These are phyloP conservation scores for Leccinum aurantiacum DNA, from an alignment of 768 basidiomycete genomes.

Conservation along the genomic window DNA sequence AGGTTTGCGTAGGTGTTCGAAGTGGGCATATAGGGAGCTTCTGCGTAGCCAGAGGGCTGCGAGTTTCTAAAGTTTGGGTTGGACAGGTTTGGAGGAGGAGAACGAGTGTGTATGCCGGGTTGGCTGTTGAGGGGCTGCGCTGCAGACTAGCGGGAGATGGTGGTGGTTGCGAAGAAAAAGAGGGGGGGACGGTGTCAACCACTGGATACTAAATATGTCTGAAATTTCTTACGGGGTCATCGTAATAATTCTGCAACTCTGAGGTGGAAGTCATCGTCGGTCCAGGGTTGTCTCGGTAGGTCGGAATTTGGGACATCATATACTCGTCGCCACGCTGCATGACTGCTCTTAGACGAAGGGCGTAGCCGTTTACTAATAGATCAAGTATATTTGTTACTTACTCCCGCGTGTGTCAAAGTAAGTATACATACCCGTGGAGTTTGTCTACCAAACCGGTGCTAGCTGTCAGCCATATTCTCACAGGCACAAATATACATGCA, in stretches of 20 bases:
- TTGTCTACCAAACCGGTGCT: neutral
- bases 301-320: conserved; percentile 23
- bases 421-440: neutral
- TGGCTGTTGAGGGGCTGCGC: conserved; percentile 36
- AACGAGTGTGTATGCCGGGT: conserved; percentile 38
- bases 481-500: conserved; percentile 4
- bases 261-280: conserved; percentile 11
- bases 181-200: neutral
- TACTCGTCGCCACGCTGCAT: conserved; percentile 29
- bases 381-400: neutral
- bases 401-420: no score
- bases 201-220: conserved; percentile 10
- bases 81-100: conserved; percentile 24
- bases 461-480: neutral
- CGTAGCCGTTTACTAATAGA: neutral
- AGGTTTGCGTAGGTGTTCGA: conserved; percentile 35
- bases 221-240: conserved; percentile 21
- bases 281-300: conserved; percentile 22
- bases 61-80: conserved; percentile 27
- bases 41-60: conserved; percentile 24
- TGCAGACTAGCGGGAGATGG: conserved; percentile 18
- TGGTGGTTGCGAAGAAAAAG: conserved; percentile 2
- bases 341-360: neutral
- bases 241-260: conserved; percentile 33
- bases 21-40: conserved; percentile 26